Evolutionary conservation across 352 stramenopile species (phyloP).

Genomic region (Thalassiosira mediterranea): DNA sequence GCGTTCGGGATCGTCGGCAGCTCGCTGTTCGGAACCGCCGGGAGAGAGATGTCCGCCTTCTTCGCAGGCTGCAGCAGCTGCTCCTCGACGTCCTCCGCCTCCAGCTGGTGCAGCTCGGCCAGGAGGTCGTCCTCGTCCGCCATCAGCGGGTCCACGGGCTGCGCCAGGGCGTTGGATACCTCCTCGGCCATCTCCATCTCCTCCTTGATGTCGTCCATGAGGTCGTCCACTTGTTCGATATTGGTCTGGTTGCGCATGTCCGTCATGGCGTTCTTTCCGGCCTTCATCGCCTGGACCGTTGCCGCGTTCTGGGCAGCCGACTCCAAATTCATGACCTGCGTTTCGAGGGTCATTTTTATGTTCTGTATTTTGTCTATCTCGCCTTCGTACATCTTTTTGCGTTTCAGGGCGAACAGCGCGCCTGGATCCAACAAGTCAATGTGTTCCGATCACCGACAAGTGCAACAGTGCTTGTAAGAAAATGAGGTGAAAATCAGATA

Average conservation of each 20-base stretch:
- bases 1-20: constrained; percentile 61
- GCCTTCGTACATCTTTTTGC: constrained; percentile 98
- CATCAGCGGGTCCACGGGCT: constrained; percentile 91
- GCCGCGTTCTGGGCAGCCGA: constrained; percentile 90
- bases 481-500: background rate
- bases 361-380: constrained; percentile 97
- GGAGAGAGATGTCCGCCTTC: constrained; percentile 41
- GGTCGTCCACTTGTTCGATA: constrained; percentile 96
- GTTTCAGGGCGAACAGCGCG: constrained; percentile 96
- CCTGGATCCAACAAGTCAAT: constrained; percentile 61
- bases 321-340: constrained; percentile 87
- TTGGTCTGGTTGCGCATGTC: constrained; percentile 94
- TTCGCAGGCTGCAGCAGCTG: constrained; percentile 82
- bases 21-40: constrained; percentile 65
- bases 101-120: constrained; percentile 91
- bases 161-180: constrained; percentile 92
- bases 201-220: constrained; percentile 98
- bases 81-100: constrained; percentile 91
- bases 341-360: constrained; percentile 95
- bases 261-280: constrained; percentile 92
- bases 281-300: constrained; percentile 94
- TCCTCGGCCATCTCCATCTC: constrained; percentile 95
- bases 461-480: background rate
- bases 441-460: background rate
- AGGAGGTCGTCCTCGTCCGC: constrained; percentile 94